Evolutionary conservation across 2,329 filamentous ascomycete species (phyloP), one percentile per base, ranked within the genome.

Genomic region (Emmonsiellopsis sp.): DNA sequence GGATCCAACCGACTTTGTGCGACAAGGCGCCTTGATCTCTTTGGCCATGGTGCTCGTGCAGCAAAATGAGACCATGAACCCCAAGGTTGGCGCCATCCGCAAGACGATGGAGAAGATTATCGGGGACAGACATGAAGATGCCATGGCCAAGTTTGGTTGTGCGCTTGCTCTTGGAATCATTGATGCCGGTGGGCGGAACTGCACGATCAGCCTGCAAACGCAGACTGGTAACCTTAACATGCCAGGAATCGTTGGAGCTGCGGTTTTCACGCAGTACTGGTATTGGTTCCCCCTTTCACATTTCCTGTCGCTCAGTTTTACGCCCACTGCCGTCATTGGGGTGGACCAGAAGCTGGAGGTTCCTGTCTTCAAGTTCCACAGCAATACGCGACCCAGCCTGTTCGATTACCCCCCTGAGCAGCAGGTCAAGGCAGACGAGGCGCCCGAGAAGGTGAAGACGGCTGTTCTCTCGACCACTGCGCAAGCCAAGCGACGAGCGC

Each of bases 241-340:
- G 91, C 84, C 91, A 14, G 94, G 89, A 57, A 95, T 98, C 60
- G 91, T 98, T 14, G 94, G 93, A 61, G 95, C 95, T 84, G 92
- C 90, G 32, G 87, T 98, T 52, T 98, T 98, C 74, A 95, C 91
- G 7, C 93, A 98, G 70, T 98, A 98, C 77, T 98, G 93, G 93
- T 98, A 98, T 77, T 98, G 93, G 93, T 98, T 98, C 82, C 93
- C 93, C 56, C 86, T 97, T 64, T 95, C 93, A 33, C 93, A 98
- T 73, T 98, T 98, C 82, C 71, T 98, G 54, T 94, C 92, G 0
- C 79, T 98, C 57, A 91, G 89, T 64, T 97, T 98, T 73, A 90
- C 88, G n/a, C 93, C 93, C 1, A 98, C 94, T 1, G 87, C 93
- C 1, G 87, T 98, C 65, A 96, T 97, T 62, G 92, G 88, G 56